Percentiles rank a stretch among this genome's conserved stretches.
These are phyloP conservation scores for Alternaria gaisen DNA, from an alignment of 2,329 filamentous ascomycete genomes.

Conservation along the genomic window DNA sequence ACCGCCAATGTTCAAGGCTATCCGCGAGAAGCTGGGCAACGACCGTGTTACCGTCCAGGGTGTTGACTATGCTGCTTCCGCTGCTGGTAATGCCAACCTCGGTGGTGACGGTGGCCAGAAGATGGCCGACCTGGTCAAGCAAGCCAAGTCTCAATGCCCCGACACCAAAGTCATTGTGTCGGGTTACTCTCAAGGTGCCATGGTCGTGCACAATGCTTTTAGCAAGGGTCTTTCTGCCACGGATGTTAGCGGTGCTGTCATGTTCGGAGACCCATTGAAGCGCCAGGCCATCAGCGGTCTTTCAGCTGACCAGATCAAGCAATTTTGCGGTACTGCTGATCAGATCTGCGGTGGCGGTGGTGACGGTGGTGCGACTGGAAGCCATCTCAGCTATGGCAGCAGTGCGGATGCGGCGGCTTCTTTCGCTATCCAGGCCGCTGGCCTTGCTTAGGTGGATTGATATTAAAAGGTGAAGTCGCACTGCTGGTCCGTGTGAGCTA, in stretches of 20 bases:
- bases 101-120: constrained; percentile 38
- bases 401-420: constrained; percentile 38
- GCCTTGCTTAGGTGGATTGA: constrained; percentile 22
- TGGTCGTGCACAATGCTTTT: constrained; percentile 47
- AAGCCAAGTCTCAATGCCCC: constrained; percentile 41
- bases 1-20: constrained; percentile 47
- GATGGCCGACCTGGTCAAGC: constrained; percentile 37
- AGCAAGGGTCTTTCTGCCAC: constrained; percentile 31
- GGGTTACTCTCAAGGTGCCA: constrained; percentile 46
- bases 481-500: neutral
- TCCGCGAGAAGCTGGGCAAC: constrained; percentile 39
- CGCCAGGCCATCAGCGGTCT: constrained; percentile 32
- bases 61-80: constrained; percentile 43
- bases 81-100: constrained; percentile 35
- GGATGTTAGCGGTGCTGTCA: constrained; percentile 37
- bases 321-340: constrained; percentile 42
- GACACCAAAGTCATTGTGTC: constrained; percentile 44
- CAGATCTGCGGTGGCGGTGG: constrained; percentile 36
- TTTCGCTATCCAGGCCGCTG: constrained; percentile 37
- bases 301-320: constrained; percentile 30
- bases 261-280: constrained; percentile 47
- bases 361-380: constrained; percentile 36
- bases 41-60: constrained; percentile 43
- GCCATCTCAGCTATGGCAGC: constrained; percentile 43
- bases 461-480: neutral